Conservation (phyloP, 2,329 filamentous ascomycete genomes). For the Colletotrichum trifolii region DNA sequence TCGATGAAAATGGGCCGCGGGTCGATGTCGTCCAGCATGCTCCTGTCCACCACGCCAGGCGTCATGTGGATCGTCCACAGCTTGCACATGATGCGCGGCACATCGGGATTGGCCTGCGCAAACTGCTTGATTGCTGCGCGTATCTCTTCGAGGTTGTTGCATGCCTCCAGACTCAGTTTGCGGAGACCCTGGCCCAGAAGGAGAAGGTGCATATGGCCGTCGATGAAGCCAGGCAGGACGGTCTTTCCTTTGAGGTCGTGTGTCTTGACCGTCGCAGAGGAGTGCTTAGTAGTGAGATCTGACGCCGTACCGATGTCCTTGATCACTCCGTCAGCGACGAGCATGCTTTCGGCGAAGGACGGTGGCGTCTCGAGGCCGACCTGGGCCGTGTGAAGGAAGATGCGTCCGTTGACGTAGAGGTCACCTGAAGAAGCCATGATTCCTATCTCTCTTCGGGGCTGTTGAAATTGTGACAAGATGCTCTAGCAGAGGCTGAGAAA, state of each 20-base stretch:
- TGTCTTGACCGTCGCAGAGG: neutral
- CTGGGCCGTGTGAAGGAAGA: conserved; percentile 34
- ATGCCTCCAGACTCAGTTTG: conserved; percentile 61
- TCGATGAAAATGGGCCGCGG: conserved; percentile 66
- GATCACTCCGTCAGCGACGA: conserved; percentile 36
- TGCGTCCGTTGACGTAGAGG: conserved; percentile 37
- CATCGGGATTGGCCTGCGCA: conserved; percentile 58
- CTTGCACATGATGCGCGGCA: conserved; percentile 61
- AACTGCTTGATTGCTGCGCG: conserved; percentile 56
- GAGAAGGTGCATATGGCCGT: conserved; percentile 67
- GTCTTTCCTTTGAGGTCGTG: conserved; percentile 45
- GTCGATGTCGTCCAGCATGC: conserved; percentile 64
- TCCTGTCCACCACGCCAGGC: conserved; percentile 56
- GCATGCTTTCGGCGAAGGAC: conserved; percentile 37
- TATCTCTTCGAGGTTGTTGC: conserved; percentile 62
- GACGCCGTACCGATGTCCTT: conserved; percentile 25
- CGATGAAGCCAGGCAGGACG: conserved; percentile 66
- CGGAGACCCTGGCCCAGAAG: conserved; percentile 64
- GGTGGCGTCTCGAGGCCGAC: conserved; percentile 32
- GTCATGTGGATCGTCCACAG: conserved; percentile 68
- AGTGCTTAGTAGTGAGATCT: conserved; percentile 10
- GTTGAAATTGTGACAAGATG: neutral
- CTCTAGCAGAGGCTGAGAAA: neutral
- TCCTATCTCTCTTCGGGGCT: neutral
- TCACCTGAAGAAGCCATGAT: conserved; percentile 4